phyloP scores from a whole-genome alignment of 208 protist genomes.

The Vickermania ingenoplastis region DNA sequence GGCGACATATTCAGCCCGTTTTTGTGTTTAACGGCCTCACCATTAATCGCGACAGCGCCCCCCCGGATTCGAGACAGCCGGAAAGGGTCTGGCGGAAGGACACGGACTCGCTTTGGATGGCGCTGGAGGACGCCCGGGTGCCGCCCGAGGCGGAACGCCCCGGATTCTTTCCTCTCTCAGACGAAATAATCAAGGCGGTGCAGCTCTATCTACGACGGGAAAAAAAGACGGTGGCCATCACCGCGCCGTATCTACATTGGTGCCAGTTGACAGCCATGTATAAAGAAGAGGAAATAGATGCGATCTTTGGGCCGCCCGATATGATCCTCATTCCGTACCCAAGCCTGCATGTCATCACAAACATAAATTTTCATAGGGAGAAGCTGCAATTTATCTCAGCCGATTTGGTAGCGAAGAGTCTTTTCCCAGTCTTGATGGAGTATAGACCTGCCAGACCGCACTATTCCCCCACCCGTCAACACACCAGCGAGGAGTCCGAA shows the following conservation, averaged over 20 bases:
- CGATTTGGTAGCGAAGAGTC: constrained; percentile 42
- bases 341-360: constrained; percentile 53
- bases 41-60: constrained; percentile 73
- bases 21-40: constrained; percentile 79
- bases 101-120: constrained; percentile 55
- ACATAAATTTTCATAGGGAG: constrained; percentile 51
- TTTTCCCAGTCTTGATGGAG: too few relatives aligned
- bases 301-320: constrained; percentile 69
- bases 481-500: constrained; percentile 26
- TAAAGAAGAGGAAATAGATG: constrained; percentile 59
- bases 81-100: too few relatives aligned
- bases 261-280: constrained; percentile 77
- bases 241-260: constrained; percentile 80
- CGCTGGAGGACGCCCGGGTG: constrained; percentile 39
- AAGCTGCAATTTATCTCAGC: constrained; percentile 56
- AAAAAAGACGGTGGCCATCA: constrained; percentile 54
- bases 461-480: too few relatives aligned
- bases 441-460: too few relatives aligned
- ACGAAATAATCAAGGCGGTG: constrained; percentile 73
- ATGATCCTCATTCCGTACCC: constrained; percentile 77
- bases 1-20: constrained; percentile 55
- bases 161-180: constrained; percentile 50
- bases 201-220: constrained; percentile 61
- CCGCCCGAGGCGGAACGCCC: constrained; percentile 46
- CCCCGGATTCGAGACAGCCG: constrained; percentile 44